These are phyloP conservation scores for Tricholoma terreum DNA, from an alignment of 768 basidiomycete genomes.

Conservation along the genomic window DNA sequence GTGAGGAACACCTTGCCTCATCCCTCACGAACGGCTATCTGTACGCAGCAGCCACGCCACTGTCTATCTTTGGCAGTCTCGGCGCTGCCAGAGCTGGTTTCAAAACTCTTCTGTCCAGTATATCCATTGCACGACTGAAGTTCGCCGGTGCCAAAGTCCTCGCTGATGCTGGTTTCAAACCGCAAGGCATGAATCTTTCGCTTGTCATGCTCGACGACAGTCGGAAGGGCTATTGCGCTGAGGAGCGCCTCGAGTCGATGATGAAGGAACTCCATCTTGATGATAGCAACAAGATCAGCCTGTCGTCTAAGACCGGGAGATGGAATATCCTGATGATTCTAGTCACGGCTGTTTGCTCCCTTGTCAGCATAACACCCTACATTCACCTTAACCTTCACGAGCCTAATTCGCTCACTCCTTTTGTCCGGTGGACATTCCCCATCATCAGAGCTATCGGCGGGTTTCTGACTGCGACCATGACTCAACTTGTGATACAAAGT, in stretches of 20 bases:
- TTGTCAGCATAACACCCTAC: too few relatives aligned
- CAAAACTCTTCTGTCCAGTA: conserved; percentile 11
- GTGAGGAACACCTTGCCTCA: too few relatives aligned
- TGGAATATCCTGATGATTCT: conserved; percentile 14
- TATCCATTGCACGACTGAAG: conserved; percentile 1
- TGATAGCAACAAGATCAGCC: neutral
- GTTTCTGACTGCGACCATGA: too few relatives aligned
- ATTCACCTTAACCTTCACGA: too few relatives aligned
- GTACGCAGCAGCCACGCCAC: conserved; percentile 21
- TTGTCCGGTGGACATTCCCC: too few relatives aligned
- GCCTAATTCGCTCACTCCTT: too few relatives aligned
- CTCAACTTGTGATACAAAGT: too few relatives aligned
- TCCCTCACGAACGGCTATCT: too few relatives aligned
- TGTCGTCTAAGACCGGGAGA: too few relatives aligned
- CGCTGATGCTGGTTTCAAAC: conserved; percentile 9
- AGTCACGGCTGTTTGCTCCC: too few relatives aligned
- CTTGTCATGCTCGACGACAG: conserved; percentile 14
- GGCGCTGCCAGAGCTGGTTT: conserved; percentile 18
- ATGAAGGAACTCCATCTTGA: conserved; percentile 9
- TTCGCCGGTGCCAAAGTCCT: conserved; percentile 10
- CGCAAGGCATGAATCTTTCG: conserved; percentile 9
- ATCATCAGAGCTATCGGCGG: too few relatives aligned
- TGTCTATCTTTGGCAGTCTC: conserved; percentile 23
- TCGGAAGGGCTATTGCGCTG: conserved; percentile 1
- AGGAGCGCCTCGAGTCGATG: conserved; percentile 4